Evolutionary conservation across 805 yeast species (phyloP).

Genomic region (Kluyveromyces lactis): DNA sequence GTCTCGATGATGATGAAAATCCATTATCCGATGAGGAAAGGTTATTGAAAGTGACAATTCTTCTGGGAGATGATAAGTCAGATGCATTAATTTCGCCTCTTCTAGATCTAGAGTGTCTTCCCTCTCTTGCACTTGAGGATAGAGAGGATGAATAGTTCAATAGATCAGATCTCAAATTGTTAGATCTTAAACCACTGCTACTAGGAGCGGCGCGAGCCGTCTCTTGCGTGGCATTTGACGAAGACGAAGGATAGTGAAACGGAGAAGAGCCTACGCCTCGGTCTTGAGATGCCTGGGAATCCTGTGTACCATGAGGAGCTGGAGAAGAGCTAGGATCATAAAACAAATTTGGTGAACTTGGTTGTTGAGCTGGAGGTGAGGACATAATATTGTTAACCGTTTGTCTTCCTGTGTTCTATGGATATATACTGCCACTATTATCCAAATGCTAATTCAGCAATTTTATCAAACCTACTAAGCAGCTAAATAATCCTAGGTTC

Average conservation of each 20-base stretch:
- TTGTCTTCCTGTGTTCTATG: too few species aligned
- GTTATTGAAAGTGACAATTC: slow-evolving; percentile 44
- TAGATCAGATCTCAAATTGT: slow-evolving; percentile 40
- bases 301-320: slow-evolving; percentile 13
- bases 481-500: too few species aligned
- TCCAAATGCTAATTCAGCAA: too few species aligned
- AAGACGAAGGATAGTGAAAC: slow-evolving; percentile 36
- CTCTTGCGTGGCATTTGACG: slow-evolving; percentile 15
- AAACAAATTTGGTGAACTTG: slow-evolving; percentile 28
- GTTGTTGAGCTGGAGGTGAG: slow-evolving; percentile 29
- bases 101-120: slow-evolving; percentile 35
- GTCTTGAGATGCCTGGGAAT: slow-evolving; percentile 22
- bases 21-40: slow-evolving; percentile 21
- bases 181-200: slow-evolving; percentile 18
- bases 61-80: slow-evolving; percentile 67
- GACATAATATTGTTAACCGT: slow-evolving; percentile 5
- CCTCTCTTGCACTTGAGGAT: slow-evolving; percentile 35
- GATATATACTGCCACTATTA: too few species aligned
- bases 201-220: slow-evolving; percentile 22
- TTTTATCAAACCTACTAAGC: too few species aligned
- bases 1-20: slow-evolving; percentile 21
- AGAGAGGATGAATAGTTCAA: slow-evolving; percentile 20
- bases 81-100: slow-evolving; percentile 76
- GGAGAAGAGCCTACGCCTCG: slow-evolving; percentile 30
- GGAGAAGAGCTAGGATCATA: slow-evolving; percentile 27